Base-by-base conservation (phyloP, 2,329 filamentous ascomycete species). In the Fusarium sp. region DNA sequence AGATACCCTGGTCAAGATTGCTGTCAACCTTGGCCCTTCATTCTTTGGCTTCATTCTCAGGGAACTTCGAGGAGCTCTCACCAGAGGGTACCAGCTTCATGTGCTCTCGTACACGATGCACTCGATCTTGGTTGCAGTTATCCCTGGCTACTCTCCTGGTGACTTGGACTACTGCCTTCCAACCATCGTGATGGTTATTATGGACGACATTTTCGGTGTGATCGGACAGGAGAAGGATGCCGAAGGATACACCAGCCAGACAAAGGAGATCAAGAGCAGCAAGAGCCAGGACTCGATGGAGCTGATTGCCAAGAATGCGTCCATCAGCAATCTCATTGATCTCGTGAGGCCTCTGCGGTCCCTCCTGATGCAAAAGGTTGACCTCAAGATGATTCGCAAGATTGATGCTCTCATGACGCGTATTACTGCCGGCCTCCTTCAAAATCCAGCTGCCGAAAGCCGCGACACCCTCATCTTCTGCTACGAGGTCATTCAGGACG, bases 211-310 rank as follows among this genome's bases (percentile, higher is more conserved):
- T 14, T 99, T 99, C 80, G 97, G 97, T 34, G 91, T 92, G 7
- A 93, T 93, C 37, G 97, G 97, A 2, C 94, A 98, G 84, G 96
- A 99, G 80, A 99, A 99, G 83, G 97, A 99, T 78, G 96, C 96
- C 0, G 95, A 98, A 77, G 97, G 95, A 63, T 99, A 99, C 81
- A 92, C 93, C 66, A 98, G 92, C 81, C 94, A 96, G 83, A 98
- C 97, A 92, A 98, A 97, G 83, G 97, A 99, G 84, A 93, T 99
- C 66, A 98, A 98, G 86, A 97, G 94, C 83, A 98, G 94, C 87
- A 99, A 98, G 87, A 98, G 95, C 81, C 97, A 95, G 79, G 97
- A 99, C 80, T 97, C 97, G 0, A 97, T 98, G 92, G 96, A 98
- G 82, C 87, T 98, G 18, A 88, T 98, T 74, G 93, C 97, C 30